These are phyloP conservation scores for Wickerhamomyces strasburgensis DNA, from an alignment of 805 yeast species.

Conservation along the genomic window DNA sequence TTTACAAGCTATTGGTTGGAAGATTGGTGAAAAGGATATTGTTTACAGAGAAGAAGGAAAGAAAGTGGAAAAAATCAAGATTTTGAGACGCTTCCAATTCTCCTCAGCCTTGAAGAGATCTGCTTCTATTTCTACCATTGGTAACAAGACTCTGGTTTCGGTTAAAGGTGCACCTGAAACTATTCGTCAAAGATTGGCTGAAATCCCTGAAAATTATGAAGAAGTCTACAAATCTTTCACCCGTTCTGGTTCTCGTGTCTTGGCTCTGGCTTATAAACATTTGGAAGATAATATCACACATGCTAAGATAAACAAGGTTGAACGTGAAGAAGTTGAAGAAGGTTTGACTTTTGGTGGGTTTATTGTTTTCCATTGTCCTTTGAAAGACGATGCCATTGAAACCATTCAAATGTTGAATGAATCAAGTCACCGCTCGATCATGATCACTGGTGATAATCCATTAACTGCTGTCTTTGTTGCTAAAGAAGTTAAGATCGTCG, in stretches of 20 bases:
- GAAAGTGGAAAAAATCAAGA: slow-evolving; percentile 47
- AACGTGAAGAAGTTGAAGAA: slow-evolving; percentile 73
- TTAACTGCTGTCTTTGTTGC: slow-evolving; percentile 98
- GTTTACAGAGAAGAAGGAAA: slow-evolving; percentile 43
- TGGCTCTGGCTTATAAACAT: slow-evolving; percentile 87
- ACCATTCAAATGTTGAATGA: slow-evolving; percentile 90
- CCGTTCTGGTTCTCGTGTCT: slow-evolving; percentile 92
- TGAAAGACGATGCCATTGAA: slow-evolving; percentile 88
- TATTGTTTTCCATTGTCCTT: slow-evolving; percentile 94
- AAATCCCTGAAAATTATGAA: slow-evolving; percentile 76
- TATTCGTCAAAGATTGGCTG: slow-evolving; percentile 65
- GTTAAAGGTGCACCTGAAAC: slow-evolving; percentile 99
- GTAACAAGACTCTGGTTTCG: slow-evolving; percentile 62
- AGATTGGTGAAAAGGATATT: slow-evolving; percentile 68
- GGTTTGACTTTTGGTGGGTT: slow-evolving; percentile 82
- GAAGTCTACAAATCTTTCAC: slow-evolving; percentile 84
- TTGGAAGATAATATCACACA: slow-evolving; percentile 48
- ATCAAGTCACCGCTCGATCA: slow-evolving; percentile 90
- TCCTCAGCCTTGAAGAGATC: slow-evolving; percentile 95
- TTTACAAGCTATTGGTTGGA: slow-evolving; percentile 81
- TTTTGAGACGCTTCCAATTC: slow-evolving; percentile 93
- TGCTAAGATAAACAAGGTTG: slow-evolving; percentile 49
- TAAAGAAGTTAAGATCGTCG: slow-evolving; percentile 82
- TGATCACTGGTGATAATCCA: slow-evolving; percentile 99
- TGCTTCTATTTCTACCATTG: slow-evolving; percentile 67